These are phyloP conservation scores for Seiridium unicorne DNA, from an alignment of 2,329 filamentous ascomycete genomes.

Conservation along the genomic window DNA sequence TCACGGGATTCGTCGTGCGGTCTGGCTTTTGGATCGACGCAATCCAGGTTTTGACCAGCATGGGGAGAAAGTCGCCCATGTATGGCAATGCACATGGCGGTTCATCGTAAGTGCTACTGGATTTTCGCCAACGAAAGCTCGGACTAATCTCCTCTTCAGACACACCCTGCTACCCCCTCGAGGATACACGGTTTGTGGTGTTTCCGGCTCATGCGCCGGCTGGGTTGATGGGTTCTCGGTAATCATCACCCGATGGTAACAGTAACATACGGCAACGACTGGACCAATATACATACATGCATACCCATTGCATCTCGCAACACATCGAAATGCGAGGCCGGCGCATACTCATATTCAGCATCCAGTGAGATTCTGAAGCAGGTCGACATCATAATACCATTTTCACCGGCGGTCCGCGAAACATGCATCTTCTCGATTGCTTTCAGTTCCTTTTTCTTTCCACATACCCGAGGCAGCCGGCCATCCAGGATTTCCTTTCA, in stretches of 20 bases:
- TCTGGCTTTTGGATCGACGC: constrained; percentile 83
- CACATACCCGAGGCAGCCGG: not conserved
- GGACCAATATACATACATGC: not conserved
- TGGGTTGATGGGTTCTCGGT: constrained; percentile 88
- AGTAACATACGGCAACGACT: not conserved
- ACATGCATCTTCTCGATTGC: not conserved
- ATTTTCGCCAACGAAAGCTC: not conserved
- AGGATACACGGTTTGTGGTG: constrained; percentile 84
- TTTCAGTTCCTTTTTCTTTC: not conserved
- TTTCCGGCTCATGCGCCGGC: constrained; percentile 75
- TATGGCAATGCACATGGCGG: constrained; percentile 82
- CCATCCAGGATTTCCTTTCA: not conserved
- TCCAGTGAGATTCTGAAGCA: not conserved
- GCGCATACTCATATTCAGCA: too few relatives aligned
- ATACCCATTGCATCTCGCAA: not conserved
- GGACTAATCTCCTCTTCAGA: constrained; percentile 41
- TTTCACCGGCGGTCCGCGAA: not conserved
- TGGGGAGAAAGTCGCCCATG: constrained; percentile 80
- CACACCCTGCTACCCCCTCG: constrained; percentile 85
- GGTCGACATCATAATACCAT: not conserved
- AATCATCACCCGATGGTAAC: constrained; percentile 67
- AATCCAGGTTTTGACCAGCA: constrained; percentile 83
- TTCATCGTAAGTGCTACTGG: constrained; percentile 66
- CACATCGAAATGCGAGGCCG: not conserved
- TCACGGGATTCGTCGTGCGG: constrained; percentile 82